A percentile compares a stretch with the other conserved stretches of the same genome.
Evolutionary conservation across 352 stramenopile genomes (phyloP).

Genomic region (Globisporangium solare): DNA sequence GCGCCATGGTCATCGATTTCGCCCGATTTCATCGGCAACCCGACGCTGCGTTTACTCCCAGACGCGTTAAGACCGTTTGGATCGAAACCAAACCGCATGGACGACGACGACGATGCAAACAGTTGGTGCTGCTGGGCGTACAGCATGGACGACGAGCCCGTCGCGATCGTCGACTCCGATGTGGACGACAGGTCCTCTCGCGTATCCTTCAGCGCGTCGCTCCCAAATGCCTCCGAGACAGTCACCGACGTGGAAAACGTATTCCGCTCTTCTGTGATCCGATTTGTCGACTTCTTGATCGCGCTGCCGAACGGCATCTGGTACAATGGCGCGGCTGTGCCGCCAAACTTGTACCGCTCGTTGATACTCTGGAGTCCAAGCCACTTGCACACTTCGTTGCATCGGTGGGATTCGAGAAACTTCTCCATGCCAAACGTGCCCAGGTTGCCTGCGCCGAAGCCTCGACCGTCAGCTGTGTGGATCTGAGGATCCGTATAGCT

Average conservation of each 20-base stretch:
- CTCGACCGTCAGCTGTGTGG: constrained; percentile 69
- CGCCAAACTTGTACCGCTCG: constrained; percentile 69
- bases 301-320: constrained; percentile 69
- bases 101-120: constrained; percentile 7
- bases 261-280: constrained; percentile 79
- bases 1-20: constrained; percentile 7
- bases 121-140: constrained; percentile 21
- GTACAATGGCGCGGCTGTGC: constrained; percentile 74
- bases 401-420: constrained; percentile 82
- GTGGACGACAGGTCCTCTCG: constrained; percentile 18
- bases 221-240: constrained; percentile 71
- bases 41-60: constrained; percentile 4
- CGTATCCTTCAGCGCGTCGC: constrained; percentile 10
- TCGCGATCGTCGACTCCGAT: constrained; percentile 18
- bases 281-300: constrained; percentile 82
- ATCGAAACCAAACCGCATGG: constrained; percentile 10
- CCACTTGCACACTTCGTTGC: constrained; percentile 85
- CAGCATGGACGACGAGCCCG: constrained; percentile 29
- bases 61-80: too few relatives aligned
- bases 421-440: constrained; percentile 85
- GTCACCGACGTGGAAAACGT: constrained; percentile 78
- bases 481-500: constrained; percentile 85
- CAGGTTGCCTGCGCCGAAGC: constrained; percentile 82
- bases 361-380: constrained; percentile 72
- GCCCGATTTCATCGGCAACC: constrained; percentile 12